Percentiles rank a stretch among this genome's conserved stretches.
These are phyloP conservation scores for Eimeria tenella DNA, from an alignment of 169 alveolate genomes.

Conservation along the genomic window DNA sequence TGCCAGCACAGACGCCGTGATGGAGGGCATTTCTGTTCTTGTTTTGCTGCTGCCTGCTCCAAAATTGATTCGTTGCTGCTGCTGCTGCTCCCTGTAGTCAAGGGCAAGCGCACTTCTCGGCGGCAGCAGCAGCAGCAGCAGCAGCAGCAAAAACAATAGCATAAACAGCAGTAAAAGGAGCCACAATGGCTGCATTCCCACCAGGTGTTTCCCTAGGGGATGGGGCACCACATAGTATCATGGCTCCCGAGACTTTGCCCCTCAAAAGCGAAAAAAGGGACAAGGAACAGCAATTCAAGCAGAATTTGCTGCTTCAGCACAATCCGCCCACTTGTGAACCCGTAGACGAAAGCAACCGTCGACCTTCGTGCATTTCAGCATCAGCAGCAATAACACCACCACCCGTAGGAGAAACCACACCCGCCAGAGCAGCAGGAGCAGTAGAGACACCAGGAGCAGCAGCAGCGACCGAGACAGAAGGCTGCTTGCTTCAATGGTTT, in stretches of 20 bases:
- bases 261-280: neutral
- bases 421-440: neutral
- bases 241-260: neutral
- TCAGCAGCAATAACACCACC: slow-evolving; percentile 24
- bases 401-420: neutral
- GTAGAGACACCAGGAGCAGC: slow-evolving; percentile 30
- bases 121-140: slow-evolving; percentile 36
- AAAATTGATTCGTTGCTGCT: neutral
- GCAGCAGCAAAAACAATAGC: slow-evolving; percentile 7
- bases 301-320: neutral
- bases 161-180: neutral
- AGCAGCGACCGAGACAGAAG: slow-evolving; percentile 3
- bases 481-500: slow-evolving; percentile 60
- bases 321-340: neutral
- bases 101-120: neutral
- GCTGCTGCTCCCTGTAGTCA: slow-evolving; percentile 24
- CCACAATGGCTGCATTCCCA: slow-evolving; percentile 37
- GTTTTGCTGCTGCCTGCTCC: slow-evolving; percentile 28
- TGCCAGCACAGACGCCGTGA: slow-evolving; percentile 2
- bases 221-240: neutral
- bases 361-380: neutral
- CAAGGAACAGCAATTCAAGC: neutral
- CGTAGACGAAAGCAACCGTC: neutral
- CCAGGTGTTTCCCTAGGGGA: neutral
- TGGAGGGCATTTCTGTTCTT: slow-evolving; percentile 1